Evolutionary conservation across 176 grass and related monocot species (phyloP).

Genomic region (Tillandsia leiboldiana): DNA sequence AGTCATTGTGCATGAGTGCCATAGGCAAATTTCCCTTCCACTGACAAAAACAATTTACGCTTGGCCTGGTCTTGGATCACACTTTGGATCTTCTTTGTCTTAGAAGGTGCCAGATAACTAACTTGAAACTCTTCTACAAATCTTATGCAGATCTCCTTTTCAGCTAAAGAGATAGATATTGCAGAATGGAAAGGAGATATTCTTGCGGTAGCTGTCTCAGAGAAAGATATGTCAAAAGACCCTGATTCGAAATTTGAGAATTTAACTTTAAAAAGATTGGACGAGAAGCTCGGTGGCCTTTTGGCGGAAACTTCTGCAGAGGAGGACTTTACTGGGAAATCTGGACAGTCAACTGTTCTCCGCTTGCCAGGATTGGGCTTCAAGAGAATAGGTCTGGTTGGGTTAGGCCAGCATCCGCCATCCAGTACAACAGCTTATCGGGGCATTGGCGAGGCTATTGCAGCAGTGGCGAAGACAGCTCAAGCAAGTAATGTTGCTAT

Average conservation of each 20-base stretch:
- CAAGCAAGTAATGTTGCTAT: constrained; percentile 69
- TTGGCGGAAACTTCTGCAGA: constrained; percentile 55
- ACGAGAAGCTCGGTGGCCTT: constrained; percentile 57
- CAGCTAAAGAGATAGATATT: constrained; percentile 63
- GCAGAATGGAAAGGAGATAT: constrained; percentile 83
- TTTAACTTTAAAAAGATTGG: constrained; percentile 54
- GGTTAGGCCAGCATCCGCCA: constrained; percentile 49
- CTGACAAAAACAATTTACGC: too few relatives aligned
- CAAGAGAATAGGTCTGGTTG: constrained; percentile 77
- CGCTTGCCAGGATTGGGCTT: constrained; percentile 64
- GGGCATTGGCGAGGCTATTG: constrained; percentile 62
- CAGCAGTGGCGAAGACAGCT: constrained; percentile 58
- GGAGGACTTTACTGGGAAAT: constrained; percentile 87
- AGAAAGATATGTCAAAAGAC: constrained; percentile 76
- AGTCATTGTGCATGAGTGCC: too few relatives aligned
- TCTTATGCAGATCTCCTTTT: constrained; percentile 48
- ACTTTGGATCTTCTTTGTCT: background rate
- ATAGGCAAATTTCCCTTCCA: too few relatives aligned
- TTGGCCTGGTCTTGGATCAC: too few relatives aligned
- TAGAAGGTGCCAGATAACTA: background rate
- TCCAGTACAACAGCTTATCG: constrained; percentile 34
- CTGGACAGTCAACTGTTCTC: constrained; percentile 66
- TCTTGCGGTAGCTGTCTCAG: constrained; percentile 68
- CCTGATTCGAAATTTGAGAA: constrained; percentile 78
- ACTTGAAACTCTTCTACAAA: background rate